These are phyloP conservation scores for Plasmodium fragile DNA, from an alignment of 169 alveolate species.

Conservation along the genomic window DNA sequence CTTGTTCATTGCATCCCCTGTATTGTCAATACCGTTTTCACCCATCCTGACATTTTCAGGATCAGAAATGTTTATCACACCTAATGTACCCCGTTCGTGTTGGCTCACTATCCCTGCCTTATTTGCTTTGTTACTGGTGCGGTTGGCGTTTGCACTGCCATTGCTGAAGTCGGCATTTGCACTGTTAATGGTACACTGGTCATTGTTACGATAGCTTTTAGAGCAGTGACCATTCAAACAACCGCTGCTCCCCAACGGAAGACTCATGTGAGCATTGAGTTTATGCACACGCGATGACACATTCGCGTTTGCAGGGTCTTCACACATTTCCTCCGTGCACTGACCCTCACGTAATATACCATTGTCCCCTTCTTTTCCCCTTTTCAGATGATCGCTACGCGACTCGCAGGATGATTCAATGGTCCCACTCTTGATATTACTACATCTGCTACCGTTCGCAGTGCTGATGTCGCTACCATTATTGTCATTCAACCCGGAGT, in stretches of 20 bases:
- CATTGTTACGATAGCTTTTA: neutral
- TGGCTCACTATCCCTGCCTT: neutral
- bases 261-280: neutral
- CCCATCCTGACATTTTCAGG: constrained; percentile 72
- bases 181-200: neutral
- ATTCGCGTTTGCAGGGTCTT: neutral
- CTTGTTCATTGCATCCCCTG: constrained; percentile 43
- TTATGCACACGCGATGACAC: neutral
- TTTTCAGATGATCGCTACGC: neutral
- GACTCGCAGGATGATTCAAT: neutral
- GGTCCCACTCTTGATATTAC: neutral
- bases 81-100: neutral
- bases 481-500: neutral
- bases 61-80: constrained; percentile 77
- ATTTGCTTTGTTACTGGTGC: neutral
- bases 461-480: neutral
- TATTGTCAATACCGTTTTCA: constrained; percentile 43
- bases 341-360: neutral
- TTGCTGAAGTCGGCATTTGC: neutral
- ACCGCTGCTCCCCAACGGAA: neutral
- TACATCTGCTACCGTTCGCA: neutral
- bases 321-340: neutral
- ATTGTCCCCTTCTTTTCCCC: neutral
- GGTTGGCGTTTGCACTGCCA: neutral
- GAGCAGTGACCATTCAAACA: neutral